phyloP scores from a whole-genome alignment of 1,284 basidiomycete species.

The Cerrena zonata region DNA sequence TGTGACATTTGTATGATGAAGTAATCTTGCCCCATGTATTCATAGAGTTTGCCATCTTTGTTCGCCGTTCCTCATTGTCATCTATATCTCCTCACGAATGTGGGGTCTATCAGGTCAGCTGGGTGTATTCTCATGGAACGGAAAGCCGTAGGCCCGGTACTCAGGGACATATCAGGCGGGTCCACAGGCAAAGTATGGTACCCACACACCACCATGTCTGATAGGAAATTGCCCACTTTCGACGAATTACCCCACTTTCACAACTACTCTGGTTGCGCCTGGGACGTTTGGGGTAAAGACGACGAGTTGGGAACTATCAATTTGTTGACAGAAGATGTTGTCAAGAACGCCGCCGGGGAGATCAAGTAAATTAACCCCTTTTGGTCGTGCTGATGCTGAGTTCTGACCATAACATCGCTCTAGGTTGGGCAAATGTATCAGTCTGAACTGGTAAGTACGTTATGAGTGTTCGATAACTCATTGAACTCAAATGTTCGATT shows the following conservation, averaged over 20 bases:
- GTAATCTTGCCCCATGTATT: conserved; percentile 1
- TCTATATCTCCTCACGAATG: neutral
- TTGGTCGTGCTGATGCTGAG: neutral
- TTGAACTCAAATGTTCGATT: too few relatives aligned
- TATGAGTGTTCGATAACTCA: too few relatives aligned
- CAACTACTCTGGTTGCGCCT: conserved; percentile 58
- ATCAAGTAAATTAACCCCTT: conserved; percentile 41
- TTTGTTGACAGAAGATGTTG: conserved; percentile 58
- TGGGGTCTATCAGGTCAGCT: neutral
- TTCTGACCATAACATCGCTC: neutral
- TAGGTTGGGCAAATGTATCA: conserved; percentile 52
- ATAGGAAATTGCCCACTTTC: conserved; percentile 43
- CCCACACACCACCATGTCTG: conserved; percentile 4
- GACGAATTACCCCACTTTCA: conserved; percentile 59
- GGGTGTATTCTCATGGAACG: neutral
- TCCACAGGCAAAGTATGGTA: neutral
- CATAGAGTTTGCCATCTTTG: neutral
- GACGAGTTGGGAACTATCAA: conserved; percentile 72
- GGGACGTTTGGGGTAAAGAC: conserved; percentile 65
- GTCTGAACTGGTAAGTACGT: conserved; percentile 54
- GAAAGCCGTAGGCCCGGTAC: neutral
- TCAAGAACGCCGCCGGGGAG: conserved; percentile 55
- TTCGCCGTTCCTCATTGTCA: neutral
- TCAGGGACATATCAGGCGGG: neutral
- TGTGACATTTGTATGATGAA: neutral